These are phyloP conservation scores for Fraxinus greggii DNA, from an alignment of 305 asterid species.

Conservation along the genomic window DNA sequence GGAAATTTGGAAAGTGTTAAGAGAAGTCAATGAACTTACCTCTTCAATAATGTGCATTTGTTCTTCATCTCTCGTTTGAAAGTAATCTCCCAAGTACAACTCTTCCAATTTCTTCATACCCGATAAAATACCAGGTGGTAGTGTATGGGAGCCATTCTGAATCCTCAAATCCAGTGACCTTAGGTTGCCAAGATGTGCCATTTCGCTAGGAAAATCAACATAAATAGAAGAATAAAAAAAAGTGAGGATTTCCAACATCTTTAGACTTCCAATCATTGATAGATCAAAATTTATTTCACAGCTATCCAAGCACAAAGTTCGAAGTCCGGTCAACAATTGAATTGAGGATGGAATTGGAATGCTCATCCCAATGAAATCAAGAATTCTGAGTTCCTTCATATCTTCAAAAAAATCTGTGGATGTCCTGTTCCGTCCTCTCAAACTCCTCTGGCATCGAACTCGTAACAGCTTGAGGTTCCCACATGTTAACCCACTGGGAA, in stretches of 20 bases:
- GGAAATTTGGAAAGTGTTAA: neutral
- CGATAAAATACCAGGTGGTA: neutral
- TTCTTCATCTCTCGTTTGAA: conserved; percentile 1
- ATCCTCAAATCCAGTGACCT: neutral
- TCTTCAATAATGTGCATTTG: neutral
- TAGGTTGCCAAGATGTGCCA: neutral
- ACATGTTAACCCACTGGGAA: neutral
- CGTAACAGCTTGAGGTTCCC: conserved; percentile 8
- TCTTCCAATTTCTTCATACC: neutral
- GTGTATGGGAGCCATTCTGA: neutral
- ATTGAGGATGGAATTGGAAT: neutral
- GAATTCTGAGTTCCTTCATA: neutral
- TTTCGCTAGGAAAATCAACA: neutral
- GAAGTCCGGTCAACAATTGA: neutral
- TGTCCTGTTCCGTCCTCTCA: neutral
- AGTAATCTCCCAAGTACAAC: conserved; percentile 12
- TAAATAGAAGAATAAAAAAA: neutral
- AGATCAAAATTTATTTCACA: neutral
- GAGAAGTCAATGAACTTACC: neutral
- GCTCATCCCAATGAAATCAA: neutral
- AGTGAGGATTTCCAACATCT: neutral
- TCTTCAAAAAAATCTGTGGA: neutral
- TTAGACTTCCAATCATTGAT: neutral
- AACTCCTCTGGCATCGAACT: neutral
- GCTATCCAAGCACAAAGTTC: neutral